phyloP scores from a whole-genome alignment of 2,329 filamentous ascomycete species.

The Raffaelea arxii region DNA sequence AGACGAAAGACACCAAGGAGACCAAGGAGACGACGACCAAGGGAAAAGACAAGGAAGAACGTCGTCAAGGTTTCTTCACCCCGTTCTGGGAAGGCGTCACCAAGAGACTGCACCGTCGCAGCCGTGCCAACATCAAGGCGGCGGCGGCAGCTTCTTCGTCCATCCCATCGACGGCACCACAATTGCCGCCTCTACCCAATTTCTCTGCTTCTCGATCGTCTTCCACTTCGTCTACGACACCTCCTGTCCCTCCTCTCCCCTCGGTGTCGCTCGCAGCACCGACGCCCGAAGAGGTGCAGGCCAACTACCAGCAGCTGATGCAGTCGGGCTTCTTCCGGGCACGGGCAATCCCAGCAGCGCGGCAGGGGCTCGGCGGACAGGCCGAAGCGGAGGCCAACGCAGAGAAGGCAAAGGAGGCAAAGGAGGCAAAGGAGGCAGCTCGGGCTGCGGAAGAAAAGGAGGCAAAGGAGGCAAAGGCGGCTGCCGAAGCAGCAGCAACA shows the following conservation, averaged over 20 bases:
- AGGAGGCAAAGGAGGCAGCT: no score
- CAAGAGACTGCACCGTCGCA: constrained; percentile 16
- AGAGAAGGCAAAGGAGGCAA: background rate
- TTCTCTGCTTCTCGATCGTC: no score
- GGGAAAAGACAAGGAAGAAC: no score
- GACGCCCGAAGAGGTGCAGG: constrained; percentile 43
- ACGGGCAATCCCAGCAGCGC: constrained; percentile 47
- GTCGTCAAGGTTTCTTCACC: constrained; percentile 21
- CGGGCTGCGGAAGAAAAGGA: no score
- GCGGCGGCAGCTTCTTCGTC: background rate
- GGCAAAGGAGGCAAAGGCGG: no score
- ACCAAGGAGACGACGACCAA: constrained; percentile 7
- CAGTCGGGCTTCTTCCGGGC: constrained; percentile 48
- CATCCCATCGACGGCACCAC: background rate
- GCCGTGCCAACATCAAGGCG: constrained; percentile 3
- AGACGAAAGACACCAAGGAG: constrained; percentile 5
- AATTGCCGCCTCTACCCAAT: constrained; percentile 24
- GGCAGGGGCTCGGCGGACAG: constrained; percentile 28
- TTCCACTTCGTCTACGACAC: no score
- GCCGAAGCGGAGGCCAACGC: background rate
- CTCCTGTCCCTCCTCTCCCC: no score
- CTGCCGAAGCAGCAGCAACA: no score
- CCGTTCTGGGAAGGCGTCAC: constrained; percentile 23
- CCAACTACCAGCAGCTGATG: constrained; percentile 47
- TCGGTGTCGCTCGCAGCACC: no score